Evolutionary conservation across 768 basidiomycete species (phyloP).

Genomic region (Suillus fuscotomentosus): DNA sequence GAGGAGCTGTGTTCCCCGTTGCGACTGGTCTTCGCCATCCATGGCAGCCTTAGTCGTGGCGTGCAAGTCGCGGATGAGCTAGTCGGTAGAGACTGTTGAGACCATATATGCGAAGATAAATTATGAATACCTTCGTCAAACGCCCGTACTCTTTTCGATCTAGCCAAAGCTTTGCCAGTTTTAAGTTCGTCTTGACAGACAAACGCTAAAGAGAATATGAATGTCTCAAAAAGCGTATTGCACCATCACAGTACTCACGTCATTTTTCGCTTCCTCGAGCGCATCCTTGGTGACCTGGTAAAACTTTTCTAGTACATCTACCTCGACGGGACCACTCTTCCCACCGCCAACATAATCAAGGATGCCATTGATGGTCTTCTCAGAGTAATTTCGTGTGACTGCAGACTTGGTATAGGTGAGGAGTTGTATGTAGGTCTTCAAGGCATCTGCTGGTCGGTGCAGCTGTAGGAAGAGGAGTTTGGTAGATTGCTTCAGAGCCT

Average conservation of each 20-base stretch:
- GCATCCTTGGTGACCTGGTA: slow-evolving; percentile 92
- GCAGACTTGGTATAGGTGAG: slow-evolving; percentile 94
- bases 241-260: slow-evolving; percentile 48
- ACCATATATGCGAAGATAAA: not conserved
- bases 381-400: slow-evolving; percentile 93
- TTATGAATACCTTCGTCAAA: slow-evolving; percentile 63
- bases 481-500: slow-evolving; percentile 95
- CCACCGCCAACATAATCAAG: slow-evolving; percentile 96
- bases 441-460: slow-evolving; percentile 78
- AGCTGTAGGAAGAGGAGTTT: slow-evolving; percentile 86
- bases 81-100: slow-evolving; percentile 1
- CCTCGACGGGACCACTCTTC: slow-evolving; percentile 73
- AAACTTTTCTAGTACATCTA: slow-evolving; percentile 90
- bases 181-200: slow-evolving; percentile 94
- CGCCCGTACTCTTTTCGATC: slow-evolving; percentile 90
- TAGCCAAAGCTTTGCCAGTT: slow-evolving; percentile 96
- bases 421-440: slow-evolving; percentile 82
- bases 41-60: slow-evolving; percentile 55
- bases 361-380: slow-evolving; percentile 98
- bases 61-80: slow-evolving; percentile 82
- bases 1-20: slow-evolving; percentile 89
- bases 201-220: slow-evolving; percentile 56
- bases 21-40: slow-evolving; percentile 82
- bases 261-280: slow-evolving; percentile 92
- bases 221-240: not conserved